Base-by-base conservation (phyloP, 2,329 filamentous ascomycete genomes). In the Trichoderma oligosporum region DNA sequence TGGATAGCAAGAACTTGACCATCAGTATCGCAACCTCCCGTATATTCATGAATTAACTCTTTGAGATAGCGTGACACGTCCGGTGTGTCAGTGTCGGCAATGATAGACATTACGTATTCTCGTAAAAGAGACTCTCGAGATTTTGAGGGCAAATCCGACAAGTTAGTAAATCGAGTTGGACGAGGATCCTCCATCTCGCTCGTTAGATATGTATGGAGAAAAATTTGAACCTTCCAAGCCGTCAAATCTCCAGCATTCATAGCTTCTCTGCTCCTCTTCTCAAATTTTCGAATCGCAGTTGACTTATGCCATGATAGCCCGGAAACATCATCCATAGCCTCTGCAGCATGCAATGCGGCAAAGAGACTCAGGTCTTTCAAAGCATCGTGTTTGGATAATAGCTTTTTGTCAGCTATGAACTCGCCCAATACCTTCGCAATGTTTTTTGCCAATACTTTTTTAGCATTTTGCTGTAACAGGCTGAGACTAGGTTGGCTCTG, bases 151-250 rank as follows among this genome's bases (percentile, higher is more conserved):
- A 73, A 57, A 11, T 61, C 61, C 3, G 64, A 61, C 27, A 74
- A 61, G 22, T 57, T 61, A 22, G 66, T 67, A 48, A 76, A 73
- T 1, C 61, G 66, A 4, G 68, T 70, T 1, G 71, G 72, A 3
- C 68, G 68, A 7, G 72, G 60, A 0, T 67, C 65, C 6, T 69
- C 65, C 16, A 75, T 56, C 1, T 66, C 61, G 4, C 67, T 60
- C 0, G 69, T 64, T 20, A 77, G 68, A 48, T 74, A 68, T 4
- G 65, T 73, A 4, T 69, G 69, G 7, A 81, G 62, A 54, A 81
- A 77, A 3, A 69, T 73, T 54, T 75, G 72, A 25, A 79, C 62
- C 60, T 74, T 74, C 78, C 79, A 81, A 5, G 75, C 77, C 27
- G 68, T 66, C 12, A 75, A 29, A 25, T 74, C 68, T 1, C 73